Percentiles rank a stretch among this genome's conserved stretches.
Evolutionary conservation across 2,329 filamentous ascomycete species (phyloP).

Genomic region (Ilyonectria sp.): DNA sequence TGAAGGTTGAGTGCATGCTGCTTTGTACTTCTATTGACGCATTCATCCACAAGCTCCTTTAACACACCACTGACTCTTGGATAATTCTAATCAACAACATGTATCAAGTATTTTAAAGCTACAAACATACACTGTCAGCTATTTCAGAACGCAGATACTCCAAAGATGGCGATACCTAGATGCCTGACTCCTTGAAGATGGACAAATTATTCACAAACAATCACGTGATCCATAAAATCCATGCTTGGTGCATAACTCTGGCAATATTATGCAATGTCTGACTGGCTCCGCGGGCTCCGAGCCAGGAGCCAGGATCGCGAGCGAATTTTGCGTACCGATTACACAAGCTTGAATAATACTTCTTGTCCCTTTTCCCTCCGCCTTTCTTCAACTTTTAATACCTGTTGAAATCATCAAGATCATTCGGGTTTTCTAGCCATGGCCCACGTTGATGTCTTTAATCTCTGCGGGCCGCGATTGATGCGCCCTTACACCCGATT

Average conservation of each 20-base stretch:
- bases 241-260: neutral
- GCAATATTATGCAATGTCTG: neutral
- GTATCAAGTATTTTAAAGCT: no score
- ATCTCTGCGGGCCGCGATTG: neutral
- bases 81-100: no score
- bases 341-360: neutral
- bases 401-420: no score
- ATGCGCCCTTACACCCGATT: conserved; percentile 1
- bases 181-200: neutral
- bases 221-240: neutral
- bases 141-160: neutral
- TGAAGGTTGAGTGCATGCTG: no score
- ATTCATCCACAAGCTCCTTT: no score
- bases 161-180: neutral
- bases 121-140: neutral
- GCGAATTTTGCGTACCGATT: conserved; percentile 3
- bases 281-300: neutral
- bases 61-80: no score
- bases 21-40: no score
- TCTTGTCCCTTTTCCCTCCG: neutral
- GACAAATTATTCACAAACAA: neutral
- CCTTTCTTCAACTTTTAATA: neutral
- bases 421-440: neutral
- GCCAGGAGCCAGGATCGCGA: neutral
- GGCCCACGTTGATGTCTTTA: neutral